Evolutionary conservation across 495 filamentous ascomycete species (phyloP).

Genomic region (Neurospora sp.): DNA sequence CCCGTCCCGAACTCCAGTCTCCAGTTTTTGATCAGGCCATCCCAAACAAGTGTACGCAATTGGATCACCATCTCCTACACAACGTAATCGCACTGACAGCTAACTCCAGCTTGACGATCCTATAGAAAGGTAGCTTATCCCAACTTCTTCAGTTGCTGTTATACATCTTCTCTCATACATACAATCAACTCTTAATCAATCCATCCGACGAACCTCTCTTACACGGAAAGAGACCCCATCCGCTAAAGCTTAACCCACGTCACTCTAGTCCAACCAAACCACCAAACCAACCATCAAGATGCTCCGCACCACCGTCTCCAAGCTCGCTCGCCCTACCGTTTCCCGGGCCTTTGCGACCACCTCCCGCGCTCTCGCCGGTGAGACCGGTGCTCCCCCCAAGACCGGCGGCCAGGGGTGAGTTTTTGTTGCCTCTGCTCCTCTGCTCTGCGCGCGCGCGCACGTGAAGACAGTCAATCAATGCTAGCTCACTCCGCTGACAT

Average conservation of each 20-base stretch:
- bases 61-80: constrained; percentile 1
- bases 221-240: not conserved
- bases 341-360: constrained; percentile 52
- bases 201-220: not conserved
- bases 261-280: not conserved
- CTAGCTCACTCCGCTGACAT: not conserved
- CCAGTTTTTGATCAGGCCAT: constrained; percentile 8
- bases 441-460: not conserved
- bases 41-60: constrained; percentile 5
- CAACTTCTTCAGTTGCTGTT: not conserved
- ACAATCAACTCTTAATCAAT: not conserved
- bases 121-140: not conserved
- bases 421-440: not conserved
- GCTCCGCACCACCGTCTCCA: constrained; percentile 55
- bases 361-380: constrained; percentile 53
- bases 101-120: not conserved
- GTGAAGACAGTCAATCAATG: not conserved
- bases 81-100: not conserved
- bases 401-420: constrained; percentile 36
- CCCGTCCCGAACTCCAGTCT: not conserved
- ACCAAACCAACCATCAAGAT: constrained; percentile 31
- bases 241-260: not conserved
- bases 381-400: constrained; percentile 53
- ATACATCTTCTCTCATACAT: not conserved
- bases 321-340: constrained; percentile 43